Conservation (phyloP, 2,329 filamentous ascomycete genomes). For the Exophiala alcalophila region DNA sequence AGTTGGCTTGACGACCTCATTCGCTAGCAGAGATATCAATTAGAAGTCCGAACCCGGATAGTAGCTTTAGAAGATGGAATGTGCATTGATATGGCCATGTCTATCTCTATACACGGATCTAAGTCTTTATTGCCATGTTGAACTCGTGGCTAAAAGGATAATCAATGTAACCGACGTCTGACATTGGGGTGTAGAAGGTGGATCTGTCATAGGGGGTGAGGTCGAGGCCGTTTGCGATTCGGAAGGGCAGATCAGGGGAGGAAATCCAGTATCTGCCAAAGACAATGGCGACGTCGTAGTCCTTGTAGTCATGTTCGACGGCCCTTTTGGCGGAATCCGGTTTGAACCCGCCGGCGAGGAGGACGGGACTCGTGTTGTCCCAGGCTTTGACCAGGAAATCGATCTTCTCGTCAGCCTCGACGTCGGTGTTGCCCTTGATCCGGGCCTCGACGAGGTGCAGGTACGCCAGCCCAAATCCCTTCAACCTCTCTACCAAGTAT, state of each 20-base stretch:
- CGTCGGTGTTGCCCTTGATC: constrained; percentile 38
- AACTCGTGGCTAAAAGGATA: constrained; percentile 18
- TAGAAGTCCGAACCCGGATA: neutral
- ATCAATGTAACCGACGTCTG: constrained; percentile 20
- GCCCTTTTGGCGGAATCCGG: constrained; percentile 51
- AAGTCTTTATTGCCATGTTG: constrained; percentile 5
- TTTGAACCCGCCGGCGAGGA: constrained; percentile 56
- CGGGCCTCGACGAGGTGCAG: constrained; percentile 58
- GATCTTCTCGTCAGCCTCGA: constrained; percentile 34
- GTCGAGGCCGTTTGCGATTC: constrained; percentile 39
- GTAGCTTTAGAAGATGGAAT: constrained; percentile 1
- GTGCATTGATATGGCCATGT: constrained; percentile 4
- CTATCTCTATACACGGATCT: constrained; percentile 1
- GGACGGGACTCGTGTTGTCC: constrained; percentile 53
- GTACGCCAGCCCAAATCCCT: constrained; percentile 54
- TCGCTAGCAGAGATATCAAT: neutral
- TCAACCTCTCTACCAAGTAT: constrained; percentile 51
- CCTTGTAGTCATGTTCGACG: constrained; percentile 42
- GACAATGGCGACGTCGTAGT: constrained; percentile 47
- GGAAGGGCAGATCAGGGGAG: constrained; percentile 49
- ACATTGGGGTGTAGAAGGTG: constrained; percentile 22
- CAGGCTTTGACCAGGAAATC: constrained; percentile 37
- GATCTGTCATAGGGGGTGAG: constrained; percentile 18
- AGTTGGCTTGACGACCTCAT: too few relatives aligned
- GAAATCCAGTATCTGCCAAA: constrained; percentile 51